Conservation (phyloP, 2,329 filamentous ascomycete species). For the Venturia aucupariae region DNA sequence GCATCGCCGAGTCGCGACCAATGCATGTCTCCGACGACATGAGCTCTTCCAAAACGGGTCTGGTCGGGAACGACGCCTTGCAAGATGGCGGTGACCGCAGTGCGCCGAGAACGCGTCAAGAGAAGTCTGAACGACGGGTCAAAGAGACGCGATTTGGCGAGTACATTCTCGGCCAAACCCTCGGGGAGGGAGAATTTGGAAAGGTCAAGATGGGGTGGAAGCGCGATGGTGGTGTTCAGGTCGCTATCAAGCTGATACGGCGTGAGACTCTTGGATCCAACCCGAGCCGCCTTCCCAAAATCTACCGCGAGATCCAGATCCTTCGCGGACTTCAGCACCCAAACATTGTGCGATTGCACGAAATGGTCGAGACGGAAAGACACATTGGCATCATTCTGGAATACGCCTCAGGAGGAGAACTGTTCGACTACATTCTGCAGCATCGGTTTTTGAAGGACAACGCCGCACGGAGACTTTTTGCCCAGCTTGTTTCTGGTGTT, state of each 20-base stretch:
- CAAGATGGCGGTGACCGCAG: slow-evolving; percentile 5
- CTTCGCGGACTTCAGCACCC: slow-evolving; percentile 80
- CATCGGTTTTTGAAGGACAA: slow-evolving; percentile 94
- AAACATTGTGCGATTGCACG: slow-evolving; percentile 92
- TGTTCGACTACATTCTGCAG: slow-evolving; percentile 97
- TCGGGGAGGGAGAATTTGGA: slow-evolving; percentile 96
- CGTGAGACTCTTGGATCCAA: slow-evolving; percentile 84
- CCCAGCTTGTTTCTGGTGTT: slow-evolving; percentile 90
- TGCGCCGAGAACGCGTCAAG: slow-evolving; percentile 46
- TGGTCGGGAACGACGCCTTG: slow-evolving; percentile 37
- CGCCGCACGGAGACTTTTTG: slow-evolving; percentile 81
- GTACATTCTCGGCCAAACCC: slow-evolving; percentile 89
- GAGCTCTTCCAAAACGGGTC: slow-evolving; percentile 37
- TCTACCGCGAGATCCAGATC: slow-evolving; percentile 93
- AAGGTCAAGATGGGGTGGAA: slow-evolving; percentile 99
- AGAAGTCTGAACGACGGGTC: slow-evolving; percentile 31
- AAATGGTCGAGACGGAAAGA: slow-evolving; percentile 96
- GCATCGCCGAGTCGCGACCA: slow-evolving; percentile 52
- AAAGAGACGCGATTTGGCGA: slow-evolving; percentile 90
- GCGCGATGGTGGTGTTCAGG: slow-evolving; percentile 80
- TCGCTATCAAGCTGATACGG: slow-evolving; percentile 96
- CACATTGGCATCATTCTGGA: slow-evolving; percentile 98
- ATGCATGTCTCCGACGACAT: slow-evolving; percentile 26
- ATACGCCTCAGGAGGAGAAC: slow-evolving; percentile 92
- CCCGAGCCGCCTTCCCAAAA: slow-evolving; percentile 84